Evolutionary conservation across 2,329 filamentous ascomycete species (phyloP).

Genomic region (Dactylellina parvicollis): DNA sequence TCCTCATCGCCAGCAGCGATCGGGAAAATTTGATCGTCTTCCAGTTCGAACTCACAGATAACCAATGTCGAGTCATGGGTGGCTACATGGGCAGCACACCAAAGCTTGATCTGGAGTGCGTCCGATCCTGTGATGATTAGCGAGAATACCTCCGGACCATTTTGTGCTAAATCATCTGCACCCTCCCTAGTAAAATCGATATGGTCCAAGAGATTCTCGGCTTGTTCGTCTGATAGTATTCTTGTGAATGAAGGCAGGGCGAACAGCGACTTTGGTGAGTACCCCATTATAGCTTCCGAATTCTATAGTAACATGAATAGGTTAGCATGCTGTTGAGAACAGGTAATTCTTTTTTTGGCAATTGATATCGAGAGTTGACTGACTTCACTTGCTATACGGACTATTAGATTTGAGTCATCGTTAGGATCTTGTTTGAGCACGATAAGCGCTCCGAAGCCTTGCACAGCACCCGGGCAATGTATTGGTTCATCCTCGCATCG

Average conservation of each 20-base stretch:
- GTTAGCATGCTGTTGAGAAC: constrained; percentile 75
- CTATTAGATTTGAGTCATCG: constrained; percentile 62
- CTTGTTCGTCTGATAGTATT: constrained; percentile 82
- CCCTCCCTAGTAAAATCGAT: constrained; percentile 88
- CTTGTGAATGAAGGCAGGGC: constrained; percentile 79
- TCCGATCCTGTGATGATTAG: constrained; percentile 69
- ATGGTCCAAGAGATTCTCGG: constrained; percentile 84
- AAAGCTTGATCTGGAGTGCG: constrained; percentile 70
- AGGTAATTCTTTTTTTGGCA: background rate
- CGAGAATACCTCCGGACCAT: constrained; percentile 87
- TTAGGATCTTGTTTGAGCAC: constrained; percentile 71
- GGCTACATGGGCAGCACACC: constrained; percentile 85
- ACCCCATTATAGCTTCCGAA: constrained; percentile 77
- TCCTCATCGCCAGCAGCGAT: constrained; percentile 71
- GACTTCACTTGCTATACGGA: constrained; percentile 58
- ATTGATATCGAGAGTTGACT: constrained; percentile 60
- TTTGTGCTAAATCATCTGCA: constrained; percentile 75
- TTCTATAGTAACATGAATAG: constrained; percentile 74
- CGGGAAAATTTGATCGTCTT: constrained; percentile 77
- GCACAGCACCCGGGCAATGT: constrained; percentile 82
- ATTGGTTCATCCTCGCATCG: constrained; percentile 92
- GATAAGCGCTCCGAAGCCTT: constrained; percentile 80
- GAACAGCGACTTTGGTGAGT: constrained; percentile 80
- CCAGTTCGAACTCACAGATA: constrained; percentile 88
- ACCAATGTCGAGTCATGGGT: constrained; percentile 71